phyloP scores from a whole-genome alignment of 2,329 filamentous ascomycete genomes.

The Pyricularia grisea region DNA sequence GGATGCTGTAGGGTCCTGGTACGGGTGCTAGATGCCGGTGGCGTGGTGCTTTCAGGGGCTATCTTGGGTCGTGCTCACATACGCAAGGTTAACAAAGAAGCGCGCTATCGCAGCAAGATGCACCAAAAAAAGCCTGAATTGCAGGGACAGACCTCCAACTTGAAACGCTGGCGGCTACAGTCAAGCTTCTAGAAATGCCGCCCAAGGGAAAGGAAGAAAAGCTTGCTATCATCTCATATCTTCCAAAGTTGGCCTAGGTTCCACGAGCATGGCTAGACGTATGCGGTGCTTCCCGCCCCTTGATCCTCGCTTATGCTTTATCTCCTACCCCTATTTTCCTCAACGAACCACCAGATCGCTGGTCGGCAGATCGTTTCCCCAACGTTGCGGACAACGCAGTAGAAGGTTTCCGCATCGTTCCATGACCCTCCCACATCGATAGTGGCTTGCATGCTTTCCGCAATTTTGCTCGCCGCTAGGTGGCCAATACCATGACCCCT shows the following conservation, averaged over 20 bases:
- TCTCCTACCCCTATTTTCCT: not conserved
- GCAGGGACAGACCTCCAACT: not conserved
- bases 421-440: constrained; percentile 14
- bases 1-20: not conserved
- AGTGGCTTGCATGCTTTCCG: constrained; percentile 24
- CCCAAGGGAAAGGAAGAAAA: not conserved
- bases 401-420: constrained; percentile 14
- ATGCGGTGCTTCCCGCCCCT: not conserved
- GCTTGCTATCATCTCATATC: not conserved
- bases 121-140: not conserved
- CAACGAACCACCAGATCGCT: constrained; percentile 1
- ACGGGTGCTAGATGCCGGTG: not conserved
- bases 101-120: not conserved
- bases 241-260: not conserved
- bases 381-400: constrained; percentile 71
- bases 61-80: not conserved
- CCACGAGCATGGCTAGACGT: not conserved
- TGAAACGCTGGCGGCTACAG: not conserved
- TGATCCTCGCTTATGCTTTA: not conserved
- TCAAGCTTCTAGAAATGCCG: not conserved
- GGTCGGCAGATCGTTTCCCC: constrained; percentile 44
- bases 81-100: not conserved
- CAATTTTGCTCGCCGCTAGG: constrained; percentile 50
- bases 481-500: constrained; percentile 67
- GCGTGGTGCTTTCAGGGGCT: not conserved